Evolutionary conservation across 2,329 filamentous ascomycete genomes (phyloP).

Genomic region (Emergomyces pasteurianus): DNA sequence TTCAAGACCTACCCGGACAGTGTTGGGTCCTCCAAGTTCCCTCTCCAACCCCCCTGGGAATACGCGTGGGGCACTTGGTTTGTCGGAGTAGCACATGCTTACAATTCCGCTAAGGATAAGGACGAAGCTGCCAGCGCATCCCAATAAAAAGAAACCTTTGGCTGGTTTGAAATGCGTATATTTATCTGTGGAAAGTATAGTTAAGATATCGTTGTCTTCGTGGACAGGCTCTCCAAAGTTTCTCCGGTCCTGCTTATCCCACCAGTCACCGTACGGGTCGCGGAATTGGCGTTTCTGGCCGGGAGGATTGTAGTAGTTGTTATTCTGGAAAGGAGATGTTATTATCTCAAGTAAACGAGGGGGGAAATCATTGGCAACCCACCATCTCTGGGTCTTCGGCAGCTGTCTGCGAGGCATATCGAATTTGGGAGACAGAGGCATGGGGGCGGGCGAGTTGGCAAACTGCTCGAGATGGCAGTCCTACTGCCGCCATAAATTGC

Average conservation of each 20-base stretch:
- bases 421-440: conserved; percentile 32
- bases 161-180: conserved; percentile 73
- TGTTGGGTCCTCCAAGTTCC: conserved; percentile 61
- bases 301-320: conserved; percentile 38
- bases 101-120: conserved; percentile 56
- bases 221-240: conserved; percentile 96
- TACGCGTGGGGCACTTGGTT: conserved; percentile 54
- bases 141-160: conserved; percentile 58
- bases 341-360: not conserved
- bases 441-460: conserved; percentile 18
- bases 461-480: conserved; percentile 24
- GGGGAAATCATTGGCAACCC: conserved; percentile 6
- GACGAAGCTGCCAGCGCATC: conserved; percentile 52
- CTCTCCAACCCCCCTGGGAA: conserved; percentile 58
- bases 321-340: conserved; percentile 25
- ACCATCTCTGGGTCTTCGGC: conserved; percentile 35
- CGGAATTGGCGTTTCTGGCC: conserved; percentile 78
- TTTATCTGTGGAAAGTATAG: conserved; percentile 76
- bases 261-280: conserved; percentile 88
- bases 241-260: conserved; percentile 92
- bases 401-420: conserved; percentile 27
- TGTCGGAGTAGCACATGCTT: conserved; percentile 59
- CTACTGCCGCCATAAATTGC: conserved; percentile 31
- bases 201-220: conserved; percentile 89
- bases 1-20: conserved; percentile 47